Evolutionary conservation across 306 rosid species (phyloP).

Genomic region (Acacia confusa): DNA sequence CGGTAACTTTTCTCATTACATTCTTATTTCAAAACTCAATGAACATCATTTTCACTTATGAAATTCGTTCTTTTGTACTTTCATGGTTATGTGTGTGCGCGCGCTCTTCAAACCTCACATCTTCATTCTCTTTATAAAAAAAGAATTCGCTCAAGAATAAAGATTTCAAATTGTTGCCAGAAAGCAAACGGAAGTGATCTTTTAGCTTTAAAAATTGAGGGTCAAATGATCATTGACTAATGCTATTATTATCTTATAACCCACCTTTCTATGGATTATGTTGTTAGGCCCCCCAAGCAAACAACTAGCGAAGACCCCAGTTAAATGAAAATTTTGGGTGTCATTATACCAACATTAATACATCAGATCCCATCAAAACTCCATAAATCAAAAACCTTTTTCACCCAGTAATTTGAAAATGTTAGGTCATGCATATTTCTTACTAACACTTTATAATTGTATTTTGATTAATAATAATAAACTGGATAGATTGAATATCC

Average conservation of each 20-base stretch:
- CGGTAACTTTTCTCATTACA: background rate
- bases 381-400: background rate
- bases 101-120: background rate
- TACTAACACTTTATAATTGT: background rate
- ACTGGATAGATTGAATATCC: background rate
- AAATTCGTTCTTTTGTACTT: background rate
- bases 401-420: background rate
- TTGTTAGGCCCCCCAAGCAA: too few relatives aligned
- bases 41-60: too few relatives aligned
- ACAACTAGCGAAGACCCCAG: too few relatives aligned
- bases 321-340: too few relatives aligned
- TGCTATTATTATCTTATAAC: background rate
- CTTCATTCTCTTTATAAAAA: background rate
- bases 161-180: background rate
- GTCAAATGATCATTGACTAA: background rate
- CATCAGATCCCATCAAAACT: background rate
- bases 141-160: background rate
- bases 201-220: background rate
- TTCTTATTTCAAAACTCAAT: too few relatives aligned
- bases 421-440: background rate
- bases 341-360: too few relatives aligned
- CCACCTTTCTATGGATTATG: too few relatives aligned
- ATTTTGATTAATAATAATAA: too few relatives aligned
- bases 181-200: background rate
- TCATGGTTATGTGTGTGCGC: too few relatives aligned